These are phyloP conservation scores for Chrysanthemum lavandulifolium DNA, from an alignment of 129 eudicot species.

Conservation along the genomic window DNA sequence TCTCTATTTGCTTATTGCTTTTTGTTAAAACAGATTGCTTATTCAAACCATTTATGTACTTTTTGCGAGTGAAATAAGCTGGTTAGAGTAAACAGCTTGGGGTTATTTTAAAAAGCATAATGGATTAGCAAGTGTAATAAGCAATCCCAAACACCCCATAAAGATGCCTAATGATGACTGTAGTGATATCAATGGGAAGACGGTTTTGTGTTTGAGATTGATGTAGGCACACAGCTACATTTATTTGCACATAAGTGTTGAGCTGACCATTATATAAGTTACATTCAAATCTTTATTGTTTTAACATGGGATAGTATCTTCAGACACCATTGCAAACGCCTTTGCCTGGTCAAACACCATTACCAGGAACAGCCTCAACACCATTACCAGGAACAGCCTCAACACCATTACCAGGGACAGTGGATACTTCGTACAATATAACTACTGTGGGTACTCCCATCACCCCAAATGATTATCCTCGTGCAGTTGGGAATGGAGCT, in stretches of 20 bases:
- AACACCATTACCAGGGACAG: conserved; percentile 25
- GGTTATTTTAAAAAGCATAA: too few relatives aligned
- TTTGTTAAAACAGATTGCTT: too few relatives aligned
- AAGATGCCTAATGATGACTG: too few relatives aligned
- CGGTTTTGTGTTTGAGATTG: too few relatives aligned
- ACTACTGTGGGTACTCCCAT: conserved; percentile 81
- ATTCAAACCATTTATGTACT: too few relatives aligned
- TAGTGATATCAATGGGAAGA: too few relatives aligned
- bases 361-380: conserved; percentile 66
- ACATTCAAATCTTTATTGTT: background rate
- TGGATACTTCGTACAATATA: conserved; percentile 64
- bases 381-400: conserved; percentile 38
- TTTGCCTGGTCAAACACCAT: conserved; percentile 69
- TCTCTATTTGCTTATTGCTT: too few relatives aligned
- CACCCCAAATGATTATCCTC: conserved; percentile 62
- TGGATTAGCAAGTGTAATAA: too few relatives aligned
- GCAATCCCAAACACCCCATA: too few relatives aligned
- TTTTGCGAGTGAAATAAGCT: too few relatives aligned
- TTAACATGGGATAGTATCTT: background rate
- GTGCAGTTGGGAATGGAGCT: conserved; percentile 44
- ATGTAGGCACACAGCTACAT: background rate
- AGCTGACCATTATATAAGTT: background rate
- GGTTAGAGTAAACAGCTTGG: too few relatives aligned
- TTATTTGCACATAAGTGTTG: background rate
- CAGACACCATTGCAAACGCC: conserved; percentile 67